Evolutionary conservation across 345 rosid genomes (phyloP), one percentile per base, ranked within the genome.

Genomic region (Dipteronia sinensis): DNA sequence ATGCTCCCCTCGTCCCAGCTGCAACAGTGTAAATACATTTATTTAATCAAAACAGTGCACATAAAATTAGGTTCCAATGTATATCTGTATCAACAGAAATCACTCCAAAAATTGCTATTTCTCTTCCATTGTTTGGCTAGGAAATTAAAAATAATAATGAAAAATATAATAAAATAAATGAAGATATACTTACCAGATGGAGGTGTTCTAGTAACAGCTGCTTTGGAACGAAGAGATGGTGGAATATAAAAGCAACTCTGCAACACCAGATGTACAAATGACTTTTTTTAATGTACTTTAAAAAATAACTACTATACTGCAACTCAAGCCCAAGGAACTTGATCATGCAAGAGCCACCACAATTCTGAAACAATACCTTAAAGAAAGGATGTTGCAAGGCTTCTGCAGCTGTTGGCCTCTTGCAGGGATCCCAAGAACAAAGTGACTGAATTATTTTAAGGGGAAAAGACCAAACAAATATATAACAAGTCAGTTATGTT

Each of bases 391-490:
- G 98, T 75, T 94, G 97, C 76, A 96, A 90, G 69, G 88, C 95
- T 79, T 94, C 99, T n/a, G 84, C 89, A 61, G 98, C 97, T 16
- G 88, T 86, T 3, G 95, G 97, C 89, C 99, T 88, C 82, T 85
- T 85, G 88, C 85, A 77, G 51, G 99, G 99, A 88, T 96, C 98
- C 99, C 98, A 96, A 3, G 94, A 90, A 87, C 99, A 96, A 34
- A 96, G 97, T 2, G 85, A 85, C 98, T 94, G 64, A 73, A 86
- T 15, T 15, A 72, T 77, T 72, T 16, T 62, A 76, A 80, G 16
- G 40, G 44, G 31, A 40, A 17, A 7, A 49, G n/a, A 20, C 13
- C 0, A 10, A 59, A 16, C n/a, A 34, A 15, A 8, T 1, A 58
- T 34, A 40, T 11, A 2, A 58, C 53, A 59, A 38, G 58, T 49